Conservation (phyloP, 352 stramenopile species). For the Phytophthora melonis region DNA sequence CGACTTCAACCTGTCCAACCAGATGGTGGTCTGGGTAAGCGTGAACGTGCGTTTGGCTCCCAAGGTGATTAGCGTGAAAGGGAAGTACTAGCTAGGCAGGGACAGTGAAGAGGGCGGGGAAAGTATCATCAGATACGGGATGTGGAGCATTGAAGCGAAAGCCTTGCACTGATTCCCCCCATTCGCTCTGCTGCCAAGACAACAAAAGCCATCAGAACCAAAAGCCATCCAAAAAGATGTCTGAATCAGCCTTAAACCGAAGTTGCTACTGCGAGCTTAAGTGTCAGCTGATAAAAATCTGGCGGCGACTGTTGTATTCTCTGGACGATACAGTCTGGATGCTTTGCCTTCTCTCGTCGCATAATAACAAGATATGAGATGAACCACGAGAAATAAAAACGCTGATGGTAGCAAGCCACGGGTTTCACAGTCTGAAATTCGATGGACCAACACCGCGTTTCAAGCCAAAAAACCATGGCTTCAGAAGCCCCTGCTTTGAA, state of each 20-base stretch:
- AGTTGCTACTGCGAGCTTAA: neutral
- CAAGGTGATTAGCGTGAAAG: too few relatives aligned
- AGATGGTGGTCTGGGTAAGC: too few relatives aligned
- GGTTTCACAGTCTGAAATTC: neutral
- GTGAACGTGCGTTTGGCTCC: too few relatives aligned
- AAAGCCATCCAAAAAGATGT: neutral
- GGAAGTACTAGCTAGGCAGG: too few relatives aligned
- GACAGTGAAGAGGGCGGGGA: too few relatives aligned
- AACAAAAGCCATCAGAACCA: neutral
- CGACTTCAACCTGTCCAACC: too few relatives aligned
- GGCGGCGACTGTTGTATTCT: neutral
- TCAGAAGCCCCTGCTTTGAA: neutral
- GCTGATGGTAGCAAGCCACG: neutral
- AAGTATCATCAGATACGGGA: too few relatives aligned
- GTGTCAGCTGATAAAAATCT: neutral
- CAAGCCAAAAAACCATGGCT: neutral
- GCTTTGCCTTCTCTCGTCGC: neutral
- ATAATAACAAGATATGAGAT: neutral
- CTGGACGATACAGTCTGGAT: neutral
- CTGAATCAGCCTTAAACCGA: neutral
- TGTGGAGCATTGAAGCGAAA: too few relatives aligned
- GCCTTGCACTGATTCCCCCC: too few relatives aligned
- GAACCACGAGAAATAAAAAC: neutral
- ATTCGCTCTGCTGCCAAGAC: neutral
- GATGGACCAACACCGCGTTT: neutral